Evolutionary conservation across 139 green algal genomes (phyloP).

Genomic region (Picochlorum costavermella): DNA sequence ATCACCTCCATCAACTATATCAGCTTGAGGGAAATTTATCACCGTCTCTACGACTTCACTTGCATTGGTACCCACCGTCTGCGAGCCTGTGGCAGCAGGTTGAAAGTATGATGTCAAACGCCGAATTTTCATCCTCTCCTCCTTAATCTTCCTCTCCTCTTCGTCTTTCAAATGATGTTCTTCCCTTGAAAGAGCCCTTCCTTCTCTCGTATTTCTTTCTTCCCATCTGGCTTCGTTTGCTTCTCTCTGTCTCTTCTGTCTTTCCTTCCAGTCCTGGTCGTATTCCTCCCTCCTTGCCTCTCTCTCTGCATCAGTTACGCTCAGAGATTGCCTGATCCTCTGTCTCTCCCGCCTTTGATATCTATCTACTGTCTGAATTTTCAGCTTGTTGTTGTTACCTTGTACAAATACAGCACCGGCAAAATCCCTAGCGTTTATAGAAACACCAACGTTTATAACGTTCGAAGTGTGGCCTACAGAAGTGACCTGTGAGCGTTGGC

Average conservation of each 20-base stretch:
- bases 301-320: no score
- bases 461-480: background rate
- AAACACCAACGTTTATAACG: background rate
- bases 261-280: no score
- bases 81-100: background rate
- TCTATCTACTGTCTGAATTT: background rate
- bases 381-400: background rate
- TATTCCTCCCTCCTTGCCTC: no score
- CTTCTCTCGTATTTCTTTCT: background rate
- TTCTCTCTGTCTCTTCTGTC: background rate
- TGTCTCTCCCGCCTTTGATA: no score
- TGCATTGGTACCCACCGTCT: no score
- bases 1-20: background rate
- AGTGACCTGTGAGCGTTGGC: background rate
- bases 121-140: background rate
- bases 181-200: background rate
- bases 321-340: no score
- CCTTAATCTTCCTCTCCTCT: constrained; percentile 1
- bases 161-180: background rate
- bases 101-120: background rate
- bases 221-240: background rate
- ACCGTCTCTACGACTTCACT: no score
- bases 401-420: background rate
- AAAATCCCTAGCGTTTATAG: background rate
- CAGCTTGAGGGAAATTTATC: no score